A percentile compares a stretch with the other conserved stretches of the same genome.
These are phyloP conservation scores for Cystobasidium ongulense DNA, from an alignment of 768 basidiomycete species.

Conservation along the genomic window DNA sequence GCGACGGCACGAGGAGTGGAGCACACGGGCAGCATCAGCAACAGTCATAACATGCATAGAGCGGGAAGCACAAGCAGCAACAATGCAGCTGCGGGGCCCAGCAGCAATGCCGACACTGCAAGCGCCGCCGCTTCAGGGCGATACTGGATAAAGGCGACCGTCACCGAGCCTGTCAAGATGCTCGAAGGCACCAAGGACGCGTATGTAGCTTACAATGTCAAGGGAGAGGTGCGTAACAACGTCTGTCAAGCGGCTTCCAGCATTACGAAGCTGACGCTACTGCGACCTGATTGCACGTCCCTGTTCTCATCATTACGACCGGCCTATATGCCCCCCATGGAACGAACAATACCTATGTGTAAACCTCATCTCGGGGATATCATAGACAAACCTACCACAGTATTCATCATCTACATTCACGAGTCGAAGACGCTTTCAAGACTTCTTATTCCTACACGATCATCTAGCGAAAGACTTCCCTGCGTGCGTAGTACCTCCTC, in stretches of 20 bases:
- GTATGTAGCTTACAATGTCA: slow-evolving; percentile 87
- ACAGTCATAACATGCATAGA: not conserved
- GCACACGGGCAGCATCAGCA: slow-evolving; percentile 44
- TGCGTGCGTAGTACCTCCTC: slow-evolving; percentile 91
- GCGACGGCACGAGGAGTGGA: slow-evolving; percentile 52
- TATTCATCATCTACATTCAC: slow-evolving; percentile 69
- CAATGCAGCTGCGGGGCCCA: slow-evolving; percentile 20
- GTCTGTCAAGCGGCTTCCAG: not conserved
- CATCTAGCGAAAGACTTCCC: slow-evolving; percentile 85
- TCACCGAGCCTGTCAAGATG: slow-evolving; percentile 90
- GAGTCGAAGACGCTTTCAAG: slow-evolving; percentile 82
- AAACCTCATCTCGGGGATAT: not conserved
- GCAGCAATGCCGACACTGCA: not conserved
- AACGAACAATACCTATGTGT: not conserved
- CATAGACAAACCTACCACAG: slow-evolving; percentile 78
- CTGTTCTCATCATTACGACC: no score
- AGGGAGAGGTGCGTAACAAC: slow-evolving; percentile 61
- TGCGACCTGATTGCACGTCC: not conserved
- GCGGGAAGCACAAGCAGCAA: not conserved
- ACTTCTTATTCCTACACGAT: slow-evolving; percentile 88
- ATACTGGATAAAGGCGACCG: slow-evolving; percentile 52
- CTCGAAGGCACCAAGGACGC: slow-evolving; percentile 94
- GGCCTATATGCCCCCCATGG: no score
- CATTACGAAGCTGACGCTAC: no score
- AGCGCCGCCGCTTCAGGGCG: slow-evolving; percentile 13